Conservation (phyloP, 768 basidiomycete genomes). For the Serendipita vermifera region DNA sequence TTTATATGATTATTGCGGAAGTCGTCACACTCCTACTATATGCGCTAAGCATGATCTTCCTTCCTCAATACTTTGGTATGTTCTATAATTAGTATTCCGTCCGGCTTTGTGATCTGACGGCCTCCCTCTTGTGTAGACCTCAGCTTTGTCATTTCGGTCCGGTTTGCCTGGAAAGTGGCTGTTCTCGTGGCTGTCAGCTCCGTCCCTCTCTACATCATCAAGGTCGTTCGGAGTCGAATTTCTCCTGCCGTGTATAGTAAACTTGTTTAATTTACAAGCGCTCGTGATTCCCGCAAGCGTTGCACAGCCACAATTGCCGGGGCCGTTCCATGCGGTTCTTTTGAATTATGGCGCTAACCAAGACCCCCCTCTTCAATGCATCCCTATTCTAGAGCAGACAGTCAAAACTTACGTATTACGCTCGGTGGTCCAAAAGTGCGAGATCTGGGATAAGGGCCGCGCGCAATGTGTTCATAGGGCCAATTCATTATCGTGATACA, state of each 20-base stretch:
- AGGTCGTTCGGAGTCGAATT: slow-evolving; percentile 69
- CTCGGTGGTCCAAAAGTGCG: too few species aligned
- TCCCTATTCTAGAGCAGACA: too few species aligned
- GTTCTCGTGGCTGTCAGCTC: slow-evolving; percentile 92
- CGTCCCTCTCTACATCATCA: slow-evolving; percentile 82
- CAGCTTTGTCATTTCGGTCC: slow-evolving; percentile 74
- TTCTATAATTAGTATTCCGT: slow-evolving; percentile 12
- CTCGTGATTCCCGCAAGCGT: too few species aligned
- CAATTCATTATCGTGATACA: too few species aligned
- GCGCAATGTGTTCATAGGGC: too few species aligned
- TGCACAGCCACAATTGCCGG: too few species aligned
- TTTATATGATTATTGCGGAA: slow-evolving; percentile 89
- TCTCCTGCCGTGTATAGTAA: slow-evolving; percentile 93
- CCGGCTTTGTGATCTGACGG: slow-evolving; percentile 7
- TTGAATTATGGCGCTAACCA: too few species aligned
- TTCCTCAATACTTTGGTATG: slow-evolving; percentile 95
- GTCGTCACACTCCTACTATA: slow-evolving; percentile 82
- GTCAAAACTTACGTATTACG: too few species aligned
- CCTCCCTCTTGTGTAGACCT: slow-evolving; percentile 46
- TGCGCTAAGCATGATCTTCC: slow-evolving; percentile 77
- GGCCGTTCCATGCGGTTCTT: too few species aligned
- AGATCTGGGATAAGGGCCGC: too few species aligned
- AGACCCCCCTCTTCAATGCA: too few species aligned
- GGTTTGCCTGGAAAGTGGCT: slow-evolving; percentile 89
- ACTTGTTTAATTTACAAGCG: slow-evolving; percentile 27